phyloP scores from a whole-genome alignment of 441 rosid genomes.

The Omphalea diandra region DNA sequence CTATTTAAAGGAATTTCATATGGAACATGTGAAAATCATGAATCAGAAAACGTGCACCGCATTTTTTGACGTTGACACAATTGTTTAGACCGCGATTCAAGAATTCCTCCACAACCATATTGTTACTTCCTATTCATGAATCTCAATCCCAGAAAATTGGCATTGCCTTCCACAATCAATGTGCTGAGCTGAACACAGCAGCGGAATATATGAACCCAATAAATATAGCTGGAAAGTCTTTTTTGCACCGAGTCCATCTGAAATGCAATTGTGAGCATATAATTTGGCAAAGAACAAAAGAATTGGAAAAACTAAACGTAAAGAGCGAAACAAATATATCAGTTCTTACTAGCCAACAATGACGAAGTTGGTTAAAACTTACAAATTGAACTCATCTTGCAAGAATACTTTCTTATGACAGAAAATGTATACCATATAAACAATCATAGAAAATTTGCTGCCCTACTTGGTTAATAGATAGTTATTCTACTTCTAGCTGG shows the following conservation, averaged over 20 bases:
- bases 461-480: conserved; percentile 47
- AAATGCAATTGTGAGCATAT: neutral
- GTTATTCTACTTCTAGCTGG: conserved; percentile 48
- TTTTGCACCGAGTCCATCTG: too few relatives aligned
- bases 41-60: neutral
- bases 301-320: neutral
- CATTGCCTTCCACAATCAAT: too few relatives aligned
- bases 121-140: neutral
- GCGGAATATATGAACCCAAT: neutral
- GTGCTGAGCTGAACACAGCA: too few relatives aligned
- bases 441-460: conserved; percentile 49
- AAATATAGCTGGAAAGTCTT: neutral
- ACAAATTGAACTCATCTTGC: conserved; percentile 40
- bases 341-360: conserved; percentile 33
- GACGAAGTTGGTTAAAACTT: conserved; percentile 31
- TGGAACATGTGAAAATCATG: conserved; percentile 4
- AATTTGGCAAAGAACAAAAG: conserved; percentile 20
- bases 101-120: too few relatives aligned
- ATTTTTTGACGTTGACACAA: neutral
- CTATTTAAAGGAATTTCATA: neutral
- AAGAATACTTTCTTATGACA: conserved; percentile 43
- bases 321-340: conserved; percentile 23
- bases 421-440: conserved; percentile 51
- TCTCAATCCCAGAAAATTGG: neutral
- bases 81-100: neutral